These are phyloP conservation scores for Fusarium haematococcum DNA, from an alignment of 2,329 filamentous ascomycete genomes.

Conservation along the genomic window DNA sequence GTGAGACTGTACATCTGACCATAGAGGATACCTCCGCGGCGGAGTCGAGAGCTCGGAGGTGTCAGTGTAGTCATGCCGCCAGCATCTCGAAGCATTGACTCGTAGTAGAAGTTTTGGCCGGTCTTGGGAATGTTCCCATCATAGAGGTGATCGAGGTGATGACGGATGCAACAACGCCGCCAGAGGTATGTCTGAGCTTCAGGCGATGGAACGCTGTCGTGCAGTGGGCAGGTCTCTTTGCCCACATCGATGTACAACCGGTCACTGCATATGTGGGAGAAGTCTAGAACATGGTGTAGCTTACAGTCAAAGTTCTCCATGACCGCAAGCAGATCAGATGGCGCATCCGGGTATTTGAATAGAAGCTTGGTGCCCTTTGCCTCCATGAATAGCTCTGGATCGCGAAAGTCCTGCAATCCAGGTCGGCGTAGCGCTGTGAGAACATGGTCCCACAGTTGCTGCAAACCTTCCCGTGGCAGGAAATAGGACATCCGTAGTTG, in stretches of 20 bases:
- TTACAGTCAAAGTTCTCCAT: not conserved
- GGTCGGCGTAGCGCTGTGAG: constrained; percentile 3
- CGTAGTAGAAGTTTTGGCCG: constrained; percentile 11
- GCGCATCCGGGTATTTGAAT: not conserved
- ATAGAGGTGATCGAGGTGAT: constrained; percentile 4
- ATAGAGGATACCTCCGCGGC: constrained; percentile 6
- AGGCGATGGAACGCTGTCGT: not conserved
- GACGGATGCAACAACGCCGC: constrained; percentile 9
- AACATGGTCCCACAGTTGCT: constrained; percentile 7
- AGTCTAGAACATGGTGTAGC: not conserved
- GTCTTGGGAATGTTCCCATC: not conserved
- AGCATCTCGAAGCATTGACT: constrained; percentile 8
- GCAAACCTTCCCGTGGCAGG: constrained; percentile 1
- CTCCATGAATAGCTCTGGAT: not conserved
- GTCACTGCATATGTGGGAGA: not conserved
- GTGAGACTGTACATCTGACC: constrained; percentile 10
- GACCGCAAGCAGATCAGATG: not conserved
- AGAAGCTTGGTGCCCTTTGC: not conserved
- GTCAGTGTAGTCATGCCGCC: constrained; percentile 4
- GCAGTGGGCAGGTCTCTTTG: constrained; percentile 6
- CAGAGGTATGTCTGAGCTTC: constrained; percentile 13
- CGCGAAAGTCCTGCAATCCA: constrained; percentile 2
- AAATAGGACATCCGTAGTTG: constrained; percentile 17
- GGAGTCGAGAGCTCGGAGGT: not conserved
- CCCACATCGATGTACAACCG: not conserved